A percentile compares a stretch with the other conserved stretches of the same genome.
Evolutionary conservation across 345 rosid species (phyloP).

Genomic region (Populus ilicifolia): DNA sequence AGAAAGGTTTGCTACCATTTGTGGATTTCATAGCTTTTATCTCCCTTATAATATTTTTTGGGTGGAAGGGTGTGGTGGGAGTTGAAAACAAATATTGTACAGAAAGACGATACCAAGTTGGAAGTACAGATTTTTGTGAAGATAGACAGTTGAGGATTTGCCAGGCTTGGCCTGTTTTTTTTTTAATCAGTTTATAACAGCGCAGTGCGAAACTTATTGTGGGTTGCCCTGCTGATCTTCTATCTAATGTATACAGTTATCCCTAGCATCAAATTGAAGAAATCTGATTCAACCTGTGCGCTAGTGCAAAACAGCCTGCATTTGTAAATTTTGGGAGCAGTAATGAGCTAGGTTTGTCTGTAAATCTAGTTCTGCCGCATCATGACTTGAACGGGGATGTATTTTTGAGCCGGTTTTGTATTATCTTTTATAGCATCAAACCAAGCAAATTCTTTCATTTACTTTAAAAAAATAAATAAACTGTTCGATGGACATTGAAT

Average conservation of each 20-base stretch:
- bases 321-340: not conserved
- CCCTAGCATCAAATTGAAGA: conserved; percentile 13
- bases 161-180: not conserved
- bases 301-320: not conserved
- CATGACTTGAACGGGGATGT: not conserved
- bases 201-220: not conserved
- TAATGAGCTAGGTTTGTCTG: not conserved
- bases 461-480: too few relatives aligned
- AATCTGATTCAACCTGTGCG: conserved; percentile 8
- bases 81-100: conserved; percentile 16
- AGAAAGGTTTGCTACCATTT: not conserved
- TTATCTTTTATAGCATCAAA: not conserved
- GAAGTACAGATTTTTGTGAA: conserved; percentile 7
- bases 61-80: conserved; percentile 4
- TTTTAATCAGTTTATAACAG: not conserved
- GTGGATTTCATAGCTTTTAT: not conserved
- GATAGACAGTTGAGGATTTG: conserved; percentile 12
- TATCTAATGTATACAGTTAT: not conserved
- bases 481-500: not conserved
- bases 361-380: not conserved
- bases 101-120: conserved; percentile 12
- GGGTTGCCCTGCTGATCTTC: conserved; percentile 8
- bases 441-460: not conserved
- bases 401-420: not conserved
- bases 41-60: not conserved